Conservation (phyloP, 208 protist genomes). For the Wallacemonas sp. region DNA sequence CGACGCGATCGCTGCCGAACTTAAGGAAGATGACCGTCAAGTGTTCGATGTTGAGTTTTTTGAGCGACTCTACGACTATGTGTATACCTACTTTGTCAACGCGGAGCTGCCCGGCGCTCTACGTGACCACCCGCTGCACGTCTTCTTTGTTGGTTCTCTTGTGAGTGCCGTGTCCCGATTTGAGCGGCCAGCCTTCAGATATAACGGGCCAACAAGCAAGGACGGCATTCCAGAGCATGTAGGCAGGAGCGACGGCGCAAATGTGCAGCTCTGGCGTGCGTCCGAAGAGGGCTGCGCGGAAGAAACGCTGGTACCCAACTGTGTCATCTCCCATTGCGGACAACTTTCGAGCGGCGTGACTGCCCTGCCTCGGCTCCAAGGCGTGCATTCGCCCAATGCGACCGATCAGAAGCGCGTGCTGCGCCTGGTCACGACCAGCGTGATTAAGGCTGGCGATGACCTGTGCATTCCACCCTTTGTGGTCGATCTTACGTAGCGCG, state of each 20-base stretch:
- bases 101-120: conserved; percentile 19
- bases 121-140: background rate
- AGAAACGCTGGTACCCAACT: conserved; percentile 6
- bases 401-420: conserved; percentile 7
- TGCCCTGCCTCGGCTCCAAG: background rate
- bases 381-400: conserved; percentile 14
- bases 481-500: conserved; percentile 21
- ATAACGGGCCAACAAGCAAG: conserved; percentile 6
- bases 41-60: conserved; percentile 53
- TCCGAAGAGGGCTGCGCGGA: conserved; percentile 13
- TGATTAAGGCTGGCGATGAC: conserved; percentile 17
- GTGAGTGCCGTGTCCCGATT: conserved; percentile 6
- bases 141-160: conserved; percentile 11
- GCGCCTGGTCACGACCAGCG: conserved; percentile 22
- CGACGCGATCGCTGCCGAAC: conserved; percentile 43
- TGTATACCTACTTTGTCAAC: conserved; percentile 45
- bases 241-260: background rate
- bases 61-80: conserved; percentile 55
- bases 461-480: conserved; percentile 21
- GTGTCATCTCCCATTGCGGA: background rate
- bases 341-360: background rate
- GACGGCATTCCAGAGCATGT: background rate
- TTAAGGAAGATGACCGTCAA: conserved; percentile 51
- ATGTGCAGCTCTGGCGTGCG: conserved; percentile 11
- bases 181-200: conserved; percentile 19